phyloP scores from a whole-genome alignment of 768 basidiomycete species.

The Serendipita indica region DNA sequence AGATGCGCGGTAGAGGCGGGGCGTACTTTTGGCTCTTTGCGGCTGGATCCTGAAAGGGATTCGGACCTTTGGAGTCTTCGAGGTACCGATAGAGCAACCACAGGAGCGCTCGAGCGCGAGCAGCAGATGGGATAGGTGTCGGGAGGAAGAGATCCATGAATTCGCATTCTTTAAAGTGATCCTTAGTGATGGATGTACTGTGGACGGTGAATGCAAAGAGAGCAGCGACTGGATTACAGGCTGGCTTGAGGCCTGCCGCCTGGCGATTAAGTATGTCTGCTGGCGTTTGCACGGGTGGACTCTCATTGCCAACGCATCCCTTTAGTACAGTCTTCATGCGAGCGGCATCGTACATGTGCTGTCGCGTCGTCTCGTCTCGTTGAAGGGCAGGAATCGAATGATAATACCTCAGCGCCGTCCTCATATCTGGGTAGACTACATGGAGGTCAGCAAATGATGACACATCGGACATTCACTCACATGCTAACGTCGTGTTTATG shows the following conservation, averaged over 20 bases:
- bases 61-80: conserved; percentile 41
- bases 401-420: conserved; percentile 59
- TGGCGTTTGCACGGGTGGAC: conserved; percentile 35
- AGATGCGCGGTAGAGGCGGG: conserved; percentile 30
- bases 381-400: conserved; percentile 64
- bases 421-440: conserved; percentile 67
- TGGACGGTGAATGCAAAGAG: conserved; percentile 59
- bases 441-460: conserved; percentile 1
- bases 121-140: conserved; percentile 49
- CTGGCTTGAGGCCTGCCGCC: conserved; percentile 43
- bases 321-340: conserved; percentile 65
- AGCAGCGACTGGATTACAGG: conserved; percentile 60
- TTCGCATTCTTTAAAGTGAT: conserved; percentile 30
- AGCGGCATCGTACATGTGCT: conserved; percentile 64
- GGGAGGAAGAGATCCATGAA: conserved; percentile 79
- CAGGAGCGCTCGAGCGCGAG: conserved; percentile 66
- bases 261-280: conserved; percentile 39
- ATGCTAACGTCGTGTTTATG: conserved; percentile 72
- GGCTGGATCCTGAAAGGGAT: conserved; percentile 52
- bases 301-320: conserved; percentile 41
- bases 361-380: conserved; percentile 32
- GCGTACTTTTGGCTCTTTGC: conserved; percentile 47
- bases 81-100: conserved; percentile 77
- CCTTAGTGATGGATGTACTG: conserved; percentile 35
- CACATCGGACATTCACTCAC: conserved; percentile 43